Percentiles rank a stretch among this genome's conserved stretches.
Conservation (phyloP, 768 basidiomycete species). For the Termitomyces titanicus region DNA sequence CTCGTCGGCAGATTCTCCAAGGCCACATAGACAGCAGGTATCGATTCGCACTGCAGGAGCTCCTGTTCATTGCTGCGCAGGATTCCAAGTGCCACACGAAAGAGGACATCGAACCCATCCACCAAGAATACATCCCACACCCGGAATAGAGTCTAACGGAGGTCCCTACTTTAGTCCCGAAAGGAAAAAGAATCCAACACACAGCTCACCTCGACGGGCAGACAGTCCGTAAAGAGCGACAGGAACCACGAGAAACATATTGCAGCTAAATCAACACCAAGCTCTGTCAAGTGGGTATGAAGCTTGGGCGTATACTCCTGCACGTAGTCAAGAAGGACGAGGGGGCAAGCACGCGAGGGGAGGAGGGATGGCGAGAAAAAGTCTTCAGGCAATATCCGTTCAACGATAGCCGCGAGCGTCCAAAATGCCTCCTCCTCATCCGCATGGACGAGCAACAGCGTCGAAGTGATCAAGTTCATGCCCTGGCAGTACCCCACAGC, state of each 20-base stretch:
- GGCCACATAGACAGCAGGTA: slow-evolving; percentile 86
- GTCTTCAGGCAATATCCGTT: slow-evolving; percentile 83
- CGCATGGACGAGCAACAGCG: slow-evolving; percentile 85
- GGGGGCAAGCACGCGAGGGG: slow-evolving; percentile 90
- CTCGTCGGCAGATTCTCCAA: slow-evolving; percentile 87
- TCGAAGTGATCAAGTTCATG: slow-evolving; percentile 95
- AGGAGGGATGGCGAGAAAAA: slow-evolving; percentile 93
- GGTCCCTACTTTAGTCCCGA: background rate
- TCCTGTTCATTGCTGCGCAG: slow-evolving; percentile 82
- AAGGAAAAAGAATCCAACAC: background rate
- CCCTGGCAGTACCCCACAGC: slow-evolving; percentile 93
- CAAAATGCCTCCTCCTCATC: slow-evolving; percentile 98
- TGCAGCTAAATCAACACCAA: slow-evolving; percentile 88
- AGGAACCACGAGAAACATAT: slow-evolving; percentile 99
- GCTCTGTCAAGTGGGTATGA: slow-evolving; percentile 66
- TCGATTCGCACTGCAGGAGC: slow-evolving; percentile 77
- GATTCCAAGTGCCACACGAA: slow-evolving; percentile 87
- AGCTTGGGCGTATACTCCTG: slow-evolving; percentile 74
- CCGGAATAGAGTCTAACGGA: slow-evolving; percentile 77
- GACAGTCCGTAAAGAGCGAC: slow-evolving; percentile 91
- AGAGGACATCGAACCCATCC: slow-evolving; percentile 88
- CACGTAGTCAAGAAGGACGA: slow-evolving; percentile 87
- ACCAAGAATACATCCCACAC: slow-evolving; percentile 97
- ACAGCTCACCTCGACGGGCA: slow-evolving; percentile 82
- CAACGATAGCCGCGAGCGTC: slow-evolving; percentile 87